These are phyloP conservation scores for Fusarium sp. DNA, from an alignment of 2,329 filamentous ascomycete species.

Conservation along the genomic window DNA sequence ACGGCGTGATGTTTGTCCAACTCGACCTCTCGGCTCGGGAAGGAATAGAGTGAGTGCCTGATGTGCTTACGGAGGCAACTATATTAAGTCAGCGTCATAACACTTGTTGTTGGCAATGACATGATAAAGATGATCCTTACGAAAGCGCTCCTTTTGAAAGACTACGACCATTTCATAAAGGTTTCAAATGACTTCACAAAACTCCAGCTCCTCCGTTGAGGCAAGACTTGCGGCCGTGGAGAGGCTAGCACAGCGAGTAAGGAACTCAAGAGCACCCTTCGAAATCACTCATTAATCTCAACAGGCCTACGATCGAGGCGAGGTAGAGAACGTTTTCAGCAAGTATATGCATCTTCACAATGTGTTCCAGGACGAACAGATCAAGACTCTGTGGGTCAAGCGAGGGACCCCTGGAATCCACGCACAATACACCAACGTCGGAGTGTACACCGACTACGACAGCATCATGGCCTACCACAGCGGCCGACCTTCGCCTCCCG, in stretches of 20 bases:
- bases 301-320: not conserved
- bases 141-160: too few relatives aligned
- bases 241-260: not conserved
- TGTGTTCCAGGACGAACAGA: not conserved
- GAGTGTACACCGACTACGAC: not conserved
- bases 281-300: rapidly evolving
- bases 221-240: not conserved
- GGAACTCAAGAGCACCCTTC: rapidly evolving
- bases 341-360: not conserved
- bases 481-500: rapidly evolving
- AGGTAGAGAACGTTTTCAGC: not conserved
- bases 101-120: too few relatives aligned
- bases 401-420: not conserved
- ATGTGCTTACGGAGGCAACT: not conserved
- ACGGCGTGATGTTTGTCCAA: too few relatives aligned
- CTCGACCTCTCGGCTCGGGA: not conserved
- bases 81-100: not conserved
- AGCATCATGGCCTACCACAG: not conserved
- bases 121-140: too few relatives aligned
- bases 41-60: not conserved
- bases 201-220: not conserved
- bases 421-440: not conserved
- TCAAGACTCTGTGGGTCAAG: not conserved
- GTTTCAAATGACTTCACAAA: not conserved
- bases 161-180: too few relatives aligned